phyloP scores from a whole-genome alignment of 768 basidiomycete genomes.

The Rhodotorula toruloides region DNA sequence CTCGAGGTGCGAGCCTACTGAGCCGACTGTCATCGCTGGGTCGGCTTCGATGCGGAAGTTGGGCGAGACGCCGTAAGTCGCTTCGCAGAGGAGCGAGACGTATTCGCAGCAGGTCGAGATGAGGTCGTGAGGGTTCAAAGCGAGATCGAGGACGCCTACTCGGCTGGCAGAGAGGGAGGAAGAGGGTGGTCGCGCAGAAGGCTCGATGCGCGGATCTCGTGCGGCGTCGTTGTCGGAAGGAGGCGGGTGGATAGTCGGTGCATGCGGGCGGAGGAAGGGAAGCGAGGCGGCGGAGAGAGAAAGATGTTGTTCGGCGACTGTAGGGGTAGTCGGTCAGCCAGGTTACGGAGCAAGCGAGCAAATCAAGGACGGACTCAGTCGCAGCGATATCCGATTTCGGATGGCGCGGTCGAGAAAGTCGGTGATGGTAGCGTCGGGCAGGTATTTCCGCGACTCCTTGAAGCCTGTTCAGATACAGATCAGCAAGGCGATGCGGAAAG shows the following conservation, averaged over 20 bases:
- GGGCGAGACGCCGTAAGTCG: constrained; percentile 70
- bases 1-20: constrained; percentile 83
- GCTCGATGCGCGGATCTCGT: constrained; percentile 21
- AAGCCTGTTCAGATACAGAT: constrained; percentile 55
- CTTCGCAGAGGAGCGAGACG: constrained; percentile 75
- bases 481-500: background rate
- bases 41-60: constrained; percentile 63
- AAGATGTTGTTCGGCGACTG: constrained; percentile 75
- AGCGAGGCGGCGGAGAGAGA: constrained; percentile 60
- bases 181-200: constrained; percentile 13
- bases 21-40: constrained; percentile 56
- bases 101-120: constrained; percentile 74
- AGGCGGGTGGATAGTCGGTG: constrained; percentile 68
- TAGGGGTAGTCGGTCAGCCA: constrained; percentile 41
- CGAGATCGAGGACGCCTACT: constrained; percentile 67
- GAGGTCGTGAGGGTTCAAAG: constrained; percentile 67
- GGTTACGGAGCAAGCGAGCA: constrained; percentile 1
- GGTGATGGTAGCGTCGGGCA: constrained; percentile 72
- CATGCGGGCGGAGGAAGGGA: constrained; percentile 57
- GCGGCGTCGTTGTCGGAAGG: background rate
- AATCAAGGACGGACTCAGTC: constrained; percentile 54
- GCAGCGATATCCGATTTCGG: constrained; percentile 76
- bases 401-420: constrained; percentile 77
- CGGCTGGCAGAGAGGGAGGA: constrained; percentile 8
- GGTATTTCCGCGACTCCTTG: constrained; percentile 76